Conservation (phyloP, 305 asterid genomes). For the Fraxinus angustifolia region DNA sequence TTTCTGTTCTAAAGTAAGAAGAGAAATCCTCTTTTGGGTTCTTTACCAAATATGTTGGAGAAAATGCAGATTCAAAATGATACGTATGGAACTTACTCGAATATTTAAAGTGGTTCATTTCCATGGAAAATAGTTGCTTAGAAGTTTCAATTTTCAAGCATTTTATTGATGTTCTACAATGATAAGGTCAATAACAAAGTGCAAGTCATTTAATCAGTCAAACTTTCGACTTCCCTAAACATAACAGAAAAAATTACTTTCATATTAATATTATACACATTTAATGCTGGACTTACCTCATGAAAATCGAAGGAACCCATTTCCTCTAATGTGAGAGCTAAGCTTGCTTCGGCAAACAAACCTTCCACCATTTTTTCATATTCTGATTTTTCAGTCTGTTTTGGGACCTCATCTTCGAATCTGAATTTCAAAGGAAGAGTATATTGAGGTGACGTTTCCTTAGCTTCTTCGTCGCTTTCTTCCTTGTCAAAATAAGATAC, state of each 20-base stretch:
- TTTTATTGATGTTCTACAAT: neutral
- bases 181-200: neutral
- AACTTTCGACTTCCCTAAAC: neutral
- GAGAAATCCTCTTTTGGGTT: neutral
- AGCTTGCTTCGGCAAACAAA: slow-evolving; percentile 26
- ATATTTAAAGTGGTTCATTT: neutral
- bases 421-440: slow-evolving; percentile 39
- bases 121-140: neutral
- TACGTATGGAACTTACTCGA: neutral
- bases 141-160: neutral
- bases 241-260: neutral
- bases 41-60: neutral
- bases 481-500: neutral
- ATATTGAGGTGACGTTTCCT: slow-evolving; percentile 4
- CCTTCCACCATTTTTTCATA: slow-evolving; percentile 30
- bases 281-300: slow-evolving; percentile 27
- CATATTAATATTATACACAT: neutral
- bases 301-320: slow-evolving; percentile 8
- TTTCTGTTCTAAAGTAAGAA: neutral
- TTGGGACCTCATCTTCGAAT: slow-evolving; percentile 41
- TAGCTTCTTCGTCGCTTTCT: slow-evolving; percentile 16
- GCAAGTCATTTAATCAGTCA: neutral
- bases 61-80: neutral
- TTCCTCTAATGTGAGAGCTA: slow-evolving; percentile 4
- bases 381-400: slow-evolving; percentile 34